Conservation (phyloP, 257 asterid species). For the Plantago ovata region DNA sequence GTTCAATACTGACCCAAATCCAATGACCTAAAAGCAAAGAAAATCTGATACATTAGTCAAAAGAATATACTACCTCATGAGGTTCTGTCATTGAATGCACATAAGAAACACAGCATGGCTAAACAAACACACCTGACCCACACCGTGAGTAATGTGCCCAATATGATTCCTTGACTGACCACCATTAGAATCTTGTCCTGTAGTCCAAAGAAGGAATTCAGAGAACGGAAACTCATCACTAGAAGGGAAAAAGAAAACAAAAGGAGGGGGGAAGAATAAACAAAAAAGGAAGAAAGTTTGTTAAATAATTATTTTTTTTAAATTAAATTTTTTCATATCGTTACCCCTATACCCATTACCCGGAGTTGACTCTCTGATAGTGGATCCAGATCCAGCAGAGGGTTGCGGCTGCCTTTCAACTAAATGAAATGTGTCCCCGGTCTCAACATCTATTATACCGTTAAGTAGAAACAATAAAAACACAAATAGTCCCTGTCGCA, state of each 20-base stretch:
- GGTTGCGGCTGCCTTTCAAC: constrained; percentile 81
- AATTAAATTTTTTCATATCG: constrained; percentile 14
- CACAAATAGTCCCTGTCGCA: neutral
- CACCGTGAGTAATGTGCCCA: constrained; percentile 81
- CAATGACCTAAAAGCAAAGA: constrained; percentile 56
- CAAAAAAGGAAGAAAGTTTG: too few relatives aligned
- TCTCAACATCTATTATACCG: constrained; percentile 62
- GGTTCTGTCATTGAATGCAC: constrained; percentile 12
- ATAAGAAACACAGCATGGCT: too few relatives aligned
- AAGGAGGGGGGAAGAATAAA: neutral
- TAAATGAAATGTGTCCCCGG: constrained; percentile 87
- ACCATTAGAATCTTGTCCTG: constrained; percentile 64
- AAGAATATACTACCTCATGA: neutral
- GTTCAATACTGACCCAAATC: constrained; percentile 90
- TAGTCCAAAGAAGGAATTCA: constrained; percentile 16
- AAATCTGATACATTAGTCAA: constrained; percentile 10
- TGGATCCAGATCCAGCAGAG: constrained; percentile 41
- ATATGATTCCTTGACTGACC: constrained; percentile 56
- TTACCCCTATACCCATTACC: constrained; percentile 55
- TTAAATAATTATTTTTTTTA: too few relatives aligned
- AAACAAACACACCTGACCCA: constrained; percentile 62
- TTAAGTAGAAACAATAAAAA: constrained; percentile 40
- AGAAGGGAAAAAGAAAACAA: constrained; percentile 10
- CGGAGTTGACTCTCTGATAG: constrained; percentile 45
- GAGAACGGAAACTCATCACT: neutral